Base-by-base conservation (phyloP, 2,329 filamentous ascomycete genomes). In the Colletotrichum endophyticum region DNA sequence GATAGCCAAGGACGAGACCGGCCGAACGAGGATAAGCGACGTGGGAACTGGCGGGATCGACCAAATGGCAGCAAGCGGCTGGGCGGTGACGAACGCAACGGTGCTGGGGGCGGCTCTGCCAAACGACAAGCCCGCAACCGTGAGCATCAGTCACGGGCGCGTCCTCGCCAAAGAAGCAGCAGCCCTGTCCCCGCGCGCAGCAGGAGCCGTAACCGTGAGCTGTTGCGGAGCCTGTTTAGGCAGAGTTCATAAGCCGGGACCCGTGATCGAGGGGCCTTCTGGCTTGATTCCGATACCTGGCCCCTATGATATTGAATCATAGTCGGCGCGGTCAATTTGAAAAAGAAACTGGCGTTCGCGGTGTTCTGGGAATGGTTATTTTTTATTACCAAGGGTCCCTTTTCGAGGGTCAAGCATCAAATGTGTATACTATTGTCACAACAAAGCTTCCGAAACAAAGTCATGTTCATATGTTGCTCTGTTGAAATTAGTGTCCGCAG, bases 271-370 rank as follows among this genome's bases (percentile, higher is more conserved):
- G n/a, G 19, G 19, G 13, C 12, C 25, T 34, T 5, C 36, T 30
- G 25, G 32, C 13, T 39, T 22, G 15, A 73, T 63, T 49, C 44
- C 53, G 64, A 68, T 70, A 57, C 34, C 7, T 53, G n/a, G 44
- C 11, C 44, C 64, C 64, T 32, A 36, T 22, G 32, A 25, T 62
- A 25, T 19, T 16, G 34, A 34, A 57, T 49, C 25, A 30, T 59
- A 34, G 32, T 30, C 44, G 32, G 64, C 64, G 66, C 28, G 64
- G 53, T 36, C 49, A 16, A 57, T 34, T 7, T 36, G 63, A 76
- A 34, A 74, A 13, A 57, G 28, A 71, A 66, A 25, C 25, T 32
- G 74, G 74, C 70, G 74, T 76, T 76, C 34, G 34, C 59, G 74
- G 74, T 72, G 74, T 76, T 76, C 36, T 49, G 19, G 62, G 63